Evolutionary conservation across 768 basidiomycete species (phyloP).

Genomic region (Xerocomellus chrysenteron): DNA sequence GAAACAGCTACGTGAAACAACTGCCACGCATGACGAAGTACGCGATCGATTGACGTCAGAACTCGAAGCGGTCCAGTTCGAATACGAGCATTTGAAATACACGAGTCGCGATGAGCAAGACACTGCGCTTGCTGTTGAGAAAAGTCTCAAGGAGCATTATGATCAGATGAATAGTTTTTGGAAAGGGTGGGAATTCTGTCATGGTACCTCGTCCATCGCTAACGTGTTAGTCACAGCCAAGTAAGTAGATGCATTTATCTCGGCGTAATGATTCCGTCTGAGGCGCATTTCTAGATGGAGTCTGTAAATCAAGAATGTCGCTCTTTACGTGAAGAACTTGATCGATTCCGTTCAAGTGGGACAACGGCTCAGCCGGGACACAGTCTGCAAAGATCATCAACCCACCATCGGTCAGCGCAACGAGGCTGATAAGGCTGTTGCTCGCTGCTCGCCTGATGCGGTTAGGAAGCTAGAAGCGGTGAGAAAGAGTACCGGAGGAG

Average conservation of each 20-base stretch:
- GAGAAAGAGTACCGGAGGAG: too few species aligned
- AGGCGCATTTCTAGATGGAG: constrained; percentile 20
- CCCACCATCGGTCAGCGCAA: too few species aligned
- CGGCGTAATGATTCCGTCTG: background rate
- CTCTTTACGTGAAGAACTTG: constrained; percentile 28
- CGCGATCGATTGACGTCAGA: constrained; percentile 32
- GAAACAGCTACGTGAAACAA: constrained; percentile 31
- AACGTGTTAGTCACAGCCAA: constrained; percentile 33
- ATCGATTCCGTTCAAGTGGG: constrained; percentile 20
- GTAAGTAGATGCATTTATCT: constrained; percentile 23
- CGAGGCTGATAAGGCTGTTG: too few species aligned
- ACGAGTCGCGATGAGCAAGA: constrained; percentile 50
- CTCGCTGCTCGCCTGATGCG: too few species aligned
- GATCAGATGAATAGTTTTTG: constrained; percentile 44
- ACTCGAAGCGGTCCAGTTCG: constrained; percentile 38
- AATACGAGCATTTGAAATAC: constrained; percentile 41
- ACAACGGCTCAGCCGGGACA: background rate
- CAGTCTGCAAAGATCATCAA: too few species aligned
- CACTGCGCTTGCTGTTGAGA: constrained; percentile 50
- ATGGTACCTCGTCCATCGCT: constrained; percentile 11
- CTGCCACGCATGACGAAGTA: constrained; percentile 33
- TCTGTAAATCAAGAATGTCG: constrained; percentile 26
- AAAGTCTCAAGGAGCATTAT: constrained; percentile 52
- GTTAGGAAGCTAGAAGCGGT: too few species aligned
- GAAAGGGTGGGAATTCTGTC: constrained; percentile 33